Conservation (phyloP, 139 green algal genomes). For the Gonium pectorale region DNA sequence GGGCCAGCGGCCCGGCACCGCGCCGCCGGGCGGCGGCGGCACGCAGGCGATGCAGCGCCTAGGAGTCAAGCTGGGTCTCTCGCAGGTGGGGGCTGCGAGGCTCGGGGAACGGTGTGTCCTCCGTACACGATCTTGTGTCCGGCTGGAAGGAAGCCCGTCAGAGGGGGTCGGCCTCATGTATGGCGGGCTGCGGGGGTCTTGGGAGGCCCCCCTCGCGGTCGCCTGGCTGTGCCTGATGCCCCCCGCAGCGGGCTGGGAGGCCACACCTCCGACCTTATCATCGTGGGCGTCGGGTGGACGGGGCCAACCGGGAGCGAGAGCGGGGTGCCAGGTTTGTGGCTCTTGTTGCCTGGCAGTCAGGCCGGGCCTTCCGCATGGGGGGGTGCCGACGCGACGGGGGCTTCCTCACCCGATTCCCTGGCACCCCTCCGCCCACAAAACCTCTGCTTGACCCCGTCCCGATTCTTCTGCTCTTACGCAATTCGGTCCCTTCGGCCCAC, state of each 20-base stretch:
- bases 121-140: background rate
- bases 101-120: background rate
- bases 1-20: background rate
- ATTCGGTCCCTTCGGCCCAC: background rate
- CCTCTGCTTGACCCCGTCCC: background rate
- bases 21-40: background rate
- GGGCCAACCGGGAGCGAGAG: no score
- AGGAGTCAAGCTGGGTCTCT: background rate
- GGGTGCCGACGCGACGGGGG: background rate
- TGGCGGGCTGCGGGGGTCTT: no score
- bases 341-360: no score
- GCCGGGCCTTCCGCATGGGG: no score
- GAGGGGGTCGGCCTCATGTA: background rate
- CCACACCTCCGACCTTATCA: no score
- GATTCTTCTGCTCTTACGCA: background rate
- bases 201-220: no score
- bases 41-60: background rate
- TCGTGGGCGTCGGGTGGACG: no score
- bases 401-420: background rate
- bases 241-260: no score
- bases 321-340: no score
- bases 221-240: no score
- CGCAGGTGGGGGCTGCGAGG: background rate
- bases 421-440: background rate
- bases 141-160: background rate